Evolutionary conservation across 305 asterid species (phyloP), one percentile per base, ranked within the genome.

Genomic region (Fraxinus angustifolia): DNA sequence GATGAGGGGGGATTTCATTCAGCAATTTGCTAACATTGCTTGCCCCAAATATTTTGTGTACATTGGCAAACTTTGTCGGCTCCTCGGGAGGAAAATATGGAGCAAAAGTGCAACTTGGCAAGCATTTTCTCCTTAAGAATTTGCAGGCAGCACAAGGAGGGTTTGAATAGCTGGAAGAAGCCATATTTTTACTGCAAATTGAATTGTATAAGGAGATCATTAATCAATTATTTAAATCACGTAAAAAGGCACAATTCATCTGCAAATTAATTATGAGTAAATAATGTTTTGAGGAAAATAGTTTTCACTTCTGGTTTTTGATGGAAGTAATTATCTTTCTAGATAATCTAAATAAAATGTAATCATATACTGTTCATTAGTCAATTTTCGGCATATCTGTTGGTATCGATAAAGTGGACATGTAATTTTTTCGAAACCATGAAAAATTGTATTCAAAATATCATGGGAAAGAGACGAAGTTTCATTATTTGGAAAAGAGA

Each of bases 91-190:
- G 92, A 35, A 91, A 91, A 76, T 90, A 89, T 6, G 92, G 88
- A 0, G 91, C 90, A 40, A 87, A 91, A 1, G 82, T 40, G 87
- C 95, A 91, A 16, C 86, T 85, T 12, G 91, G 85, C 42, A 86
- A 53, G 87, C 95, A 91, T 77, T 87, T 91, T 31, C 92, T 79
- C 71, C 95, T 58, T 14, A 91, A 85, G 85, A 88, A 90, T 56
- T 91, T 91, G 89, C 95, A 91, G 73, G 93, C 95, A 3, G 93
- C 95, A 71, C 95, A 90, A 0, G 93, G 93, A 8, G 91, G 86
- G 85, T 86, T 91, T 73, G 91, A 82, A 34, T 84, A 86, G 81
- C 82, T 85, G n/a, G 94, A 85, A 17, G 91, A 86, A 78, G 91
- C 86, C 91, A 87, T 85, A 23, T 23, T 23, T 68, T 36, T 72